phyloP scores from a whole-genome alignment of 495 filamentous ascomycete genomes.

The Penicillium manginii region DNA sequence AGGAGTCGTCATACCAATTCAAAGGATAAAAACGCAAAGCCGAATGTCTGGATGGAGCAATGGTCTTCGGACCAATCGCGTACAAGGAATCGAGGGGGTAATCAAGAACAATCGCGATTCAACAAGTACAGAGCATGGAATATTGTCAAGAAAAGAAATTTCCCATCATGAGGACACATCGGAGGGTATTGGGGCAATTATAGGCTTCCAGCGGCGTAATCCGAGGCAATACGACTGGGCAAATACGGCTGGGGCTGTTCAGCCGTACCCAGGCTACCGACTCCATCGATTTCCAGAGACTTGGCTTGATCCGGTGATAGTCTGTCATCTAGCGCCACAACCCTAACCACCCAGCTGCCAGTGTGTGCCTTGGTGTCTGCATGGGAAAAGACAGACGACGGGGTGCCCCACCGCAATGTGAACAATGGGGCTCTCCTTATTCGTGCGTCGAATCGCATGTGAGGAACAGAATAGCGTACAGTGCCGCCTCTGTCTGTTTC shows the following conservation, averaged over 20 bases:
- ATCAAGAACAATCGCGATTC: background rate
- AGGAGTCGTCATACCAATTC: conserved; percentile 8
- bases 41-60: background rate
- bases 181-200: conserved; percentile 24
- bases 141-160: conserved; percentile 4
- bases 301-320: conserved; percentile 12
- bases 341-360: conserved; percentile 16
- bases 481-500: background rate
- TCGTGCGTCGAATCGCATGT: conserved; percentile 22
- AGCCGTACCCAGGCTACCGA: conserved; percentile 6
- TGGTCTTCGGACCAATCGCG: background rate
- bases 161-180: conserved; percentile 13
- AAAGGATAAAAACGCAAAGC: background rate
- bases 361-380: conserved; percentile 5
- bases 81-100: background rate
- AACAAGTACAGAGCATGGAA: conserved; percentile 3
- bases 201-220: conserved; percentile 16
- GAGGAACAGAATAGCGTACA: background rate
- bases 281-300: conserved; percentile 14
- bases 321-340: conserved; percentile 22
- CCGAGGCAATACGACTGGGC: conserved; percentile 13
- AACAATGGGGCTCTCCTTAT: conserved; percentile 21
- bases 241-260: conserved; percentile 21
- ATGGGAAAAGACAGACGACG: conserved; percentile 21
- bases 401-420: conserved; percentile 21